A percentile compares a stretch with the other conserved stretches of the same genome.
These are phyloP conservation scores for Vitis riparia DNA, from an alignment of 164 flowering plant genomes.

Conservation along the genomic window DNA sequence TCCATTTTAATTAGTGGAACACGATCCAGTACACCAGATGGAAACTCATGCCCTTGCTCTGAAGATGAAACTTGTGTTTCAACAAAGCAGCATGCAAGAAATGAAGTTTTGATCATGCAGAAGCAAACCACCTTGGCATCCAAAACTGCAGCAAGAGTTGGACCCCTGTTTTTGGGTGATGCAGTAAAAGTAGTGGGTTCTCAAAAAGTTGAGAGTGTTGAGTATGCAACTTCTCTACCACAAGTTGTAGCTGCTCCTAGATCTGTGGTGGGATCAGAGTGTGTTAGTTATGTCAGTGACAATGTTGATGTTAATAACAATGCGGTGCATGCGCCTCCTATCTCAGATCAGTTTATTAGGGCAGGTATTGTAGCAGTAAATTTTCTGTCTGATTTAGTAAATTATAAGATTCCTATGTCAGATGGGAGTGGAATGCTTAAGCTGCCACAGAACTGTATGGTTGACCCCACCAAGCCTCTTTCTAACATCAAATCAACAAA, in stretches of 20 bases:
- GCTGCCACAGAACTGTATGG: conserved; percentile 40
- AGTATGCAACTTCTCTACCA: conserved; percentile 30
- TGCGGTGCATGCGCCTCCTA: conserved; percentile 29
- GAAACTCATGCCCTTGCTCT: conserved; percentile 67
- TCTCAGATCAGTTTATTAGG: conserved; percentile 60
- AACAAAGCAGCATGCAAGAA: conserved; percentile 39
- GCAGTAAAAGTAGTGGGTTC: conserved; percentile 26
- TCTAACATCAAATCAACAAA: conserved; percentile 39
- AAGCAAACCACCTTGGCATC: conserved; percentile 39
- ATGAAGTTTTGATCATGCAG: conserved; percentile 30
- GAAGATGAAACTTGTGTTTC: conserved; percentile 75
- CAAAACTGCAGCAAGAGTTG: conserved; percentile 34
- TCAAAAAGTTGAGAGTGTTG: conserved; percentile 30
- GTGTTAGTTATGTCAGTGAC: conserved; percentile 36
- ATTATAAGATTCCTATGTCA: conserved; percentile 46
- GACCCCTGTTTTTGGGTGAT: conserved; percentile 32
- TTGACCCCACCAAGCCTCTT: conserved; percentile 42
- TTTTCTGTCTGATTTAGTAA: conserved; percentile 62
- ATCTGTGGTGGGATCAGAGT: conserved; percentile 27
- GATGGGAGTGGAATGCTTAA: conserved; percentile 43
- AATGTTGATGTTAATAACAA: conserved; percentile 28
- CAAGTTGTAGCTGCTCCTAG: conserved; percentile 34
- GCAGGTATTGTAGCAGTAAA: conserved; percentile 73
- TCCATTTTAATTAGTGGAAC: conserved; percentile 74
- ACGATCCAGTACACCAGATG: conserved; percentile 68